These are phyloP conservation scores for Nakaseomyces nivariensis DNA, from an alignment of 1,139 yeast species.

Conservation along the genomic window DNA sequence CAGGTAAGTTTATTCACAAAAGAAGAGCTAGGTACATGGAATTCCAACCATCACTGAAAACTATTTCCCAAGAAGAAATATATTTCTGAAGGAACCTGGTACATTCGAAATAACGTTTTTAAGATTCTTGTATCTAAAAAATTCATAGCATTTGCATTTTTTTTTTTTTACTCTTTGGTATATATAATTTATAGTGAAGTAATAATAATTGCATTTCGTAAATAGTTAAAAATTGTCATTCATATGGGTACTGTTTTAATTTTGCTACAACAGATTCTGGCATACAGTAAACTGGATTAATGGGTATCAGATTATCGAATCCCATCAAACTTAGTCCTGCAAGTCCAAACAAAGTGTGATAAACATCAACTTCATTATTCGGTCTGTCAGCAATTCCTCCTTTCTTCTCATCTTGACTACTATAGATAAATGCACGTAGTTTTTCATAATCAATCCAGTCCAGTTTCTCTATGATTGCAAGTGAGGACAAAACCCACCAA, in stretches of 20 bases:
- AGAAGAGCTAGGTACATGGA: slow-evolving; percentile 57
- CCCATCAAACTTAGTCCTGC: slow-evolving; percentile 77
- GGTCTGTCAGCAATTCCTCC: slow-evolving; percentile 94
- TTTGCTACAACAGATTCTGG: slow-evolving; percentile 41
- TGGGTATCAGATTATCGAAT: slow-evolving; percentile 41
- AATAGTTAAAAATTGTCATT: background rate
- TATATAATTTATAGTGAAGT: background rate
- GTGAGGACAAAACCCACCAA: slow-evolving; percentile 92
- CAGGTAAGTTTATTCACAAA: slow-evolving; percentile 47
- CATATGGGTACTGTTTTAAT: slow-evolving; percentile 40
- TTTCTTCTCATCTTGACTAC: slow-evolving; percentile 62
- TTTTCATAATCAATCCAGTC: slow-evolving; percentile 66
- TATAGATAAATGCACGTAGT: slow-evolving; percentile 55
- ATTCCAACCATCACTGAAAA: slow-evolving; percentile 51
- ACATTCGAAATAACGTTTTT: background rate
- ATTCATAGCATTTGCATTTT: background rate
- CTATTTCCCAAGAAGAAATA: slow-evolving; percentile 38
- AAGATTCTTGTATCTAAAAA: too few species aligned
- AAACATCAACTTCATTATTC: slow-evolving; percentile 85
- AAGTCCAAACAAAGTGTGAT: slow-evolving; percentile 83
- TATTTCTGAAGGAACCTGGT: slow-evolving; percentile 29
- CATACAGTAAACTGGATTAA: slow-evolving; percentile 85
- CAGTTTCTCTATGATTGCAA: slow-evolving; percentile 54
- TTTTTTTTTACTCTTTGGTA: too few species aligned
- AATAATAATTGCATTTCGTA: background rate